Evolutionary conservation across 768 basidiomycete species (phyloP).

Genomic region (Suillus paluster): DNA sequence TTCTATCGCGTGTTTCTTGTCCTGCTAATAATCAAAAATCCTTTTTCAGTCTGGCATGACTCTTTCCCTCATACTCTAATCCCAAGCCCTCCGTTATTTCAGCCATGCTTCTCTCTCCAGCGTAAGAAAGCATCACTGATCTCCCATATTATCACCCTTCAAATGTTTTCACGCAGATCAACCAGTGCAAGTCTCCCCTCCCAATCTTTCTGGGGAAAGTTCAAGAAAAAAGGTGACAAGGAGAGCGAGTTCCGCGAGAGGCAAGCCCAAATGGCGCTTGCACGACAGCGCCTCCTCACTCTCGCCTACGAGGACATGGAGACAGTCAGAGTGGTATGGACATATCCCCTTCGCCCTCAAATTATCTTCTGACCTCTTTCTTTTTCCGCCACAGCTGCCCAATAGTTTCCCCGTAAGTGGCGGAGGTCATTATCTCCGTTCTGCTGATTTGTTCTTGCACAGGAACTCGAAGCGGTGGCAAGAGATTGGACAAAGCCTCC

Average conservation of each 20-base stretch:
- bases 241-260: constrained; percentile 61
- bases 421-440: background rate
- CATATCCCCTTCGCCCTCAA: constrained; percentile 31
- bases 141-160: constrained; percentile 28
- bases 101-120: constrained; percentile 80
- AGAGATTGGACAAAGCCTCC: constrained; percentile 89
- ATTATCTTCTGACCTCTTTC: constrained; percentile 18
- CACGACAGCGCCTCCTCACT: constrained; percentile 77
- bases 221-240: constrained; percentile 68
- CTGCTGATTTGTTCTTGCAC: constrained; percentile 12
- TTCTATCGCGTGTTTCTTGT: constrained; percentile 46
- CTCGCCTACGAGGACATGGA: constrained; percentile 87
- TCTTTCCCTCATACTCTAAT: constrained; percentile 28
- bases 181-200: constrained; percentile 63
- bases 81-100: constrained; percentile 22
- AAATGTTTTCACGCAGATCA: constrained; percentile 54
- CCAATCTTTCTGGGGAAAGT: constrained; percentile 61
- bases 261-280: constrained; percentile 67
- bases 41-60: constrained; percentile 35
- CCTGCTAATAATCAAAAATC: constrained; percentile 23
- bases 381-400: constrained; percentile 57
- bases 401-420: constrained; percentile 61
- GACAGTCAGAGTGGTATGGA: constrained; percentile 66
- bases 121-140: constrained; percentile 53
- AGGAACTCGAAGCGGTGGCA: constrained; percentile 84